Evolutionary conservation across 805 yeast species (phyloP), one percentile per base, ranked within the genome.

Genomic region (Spathaspora boniae): DNA sequence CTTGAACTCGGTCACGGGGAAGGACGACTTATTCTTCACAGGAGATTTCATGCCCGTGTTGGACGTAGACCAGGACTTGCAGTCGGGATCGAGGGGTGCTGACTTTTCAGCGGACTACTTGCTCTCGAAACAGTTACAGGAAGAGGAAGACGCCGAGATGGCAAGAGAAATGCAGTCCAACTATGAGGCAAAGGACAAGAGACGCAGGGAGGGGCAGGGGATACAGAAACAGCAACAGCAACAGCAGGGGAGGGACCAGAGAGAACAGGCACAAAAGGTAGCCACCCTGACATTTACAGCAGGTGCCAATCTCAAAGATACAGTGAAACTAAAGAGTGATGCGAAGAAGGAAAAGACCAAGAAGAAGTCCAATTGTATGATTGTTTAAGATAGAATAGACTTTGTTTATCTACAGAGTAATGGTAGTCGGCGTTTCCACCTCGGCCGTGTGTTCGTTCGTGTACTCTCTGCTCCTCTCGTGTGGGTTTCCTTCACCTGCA

Each of bases 11-110:
- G 71, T 79, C 3, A 70, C 70, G 29, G 96, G 96, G 0, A 58
- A 67, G 1, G 77, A 76, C n/a, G 94, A 86, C 50, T 63, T 68
- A 18, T 85, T 80, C 47, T 78, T 76, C 54, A 74, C 76, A 9
- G 95, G 93, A 2, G 69, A 65, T 14, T 86, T 86, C 45, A 54
- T 67, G 6, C 80, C 80, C 2, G 52, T 68, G 1, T 43, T 60
- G 15, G 68, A 60, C 27, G 48, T 46, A 15, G 36, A 34, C 16
- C 36, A 39, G 16, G 49, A 42, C 9, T 14, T 35, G 9, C 34
- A 6, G 14, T n/a, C n/a, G n/a, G n/a, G 15, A n/a, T 19, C 21
- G 5, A 29, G 21, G 30, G 33, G 44, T 18, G 4, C 9, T 4
- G 9, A 12, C 3, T 12, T 11, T 22, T 26, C 29, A 23, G n/a